phyloP scores from a whole-genome alignment of 805 yeast genomes.

The Candida maris region DNA sequence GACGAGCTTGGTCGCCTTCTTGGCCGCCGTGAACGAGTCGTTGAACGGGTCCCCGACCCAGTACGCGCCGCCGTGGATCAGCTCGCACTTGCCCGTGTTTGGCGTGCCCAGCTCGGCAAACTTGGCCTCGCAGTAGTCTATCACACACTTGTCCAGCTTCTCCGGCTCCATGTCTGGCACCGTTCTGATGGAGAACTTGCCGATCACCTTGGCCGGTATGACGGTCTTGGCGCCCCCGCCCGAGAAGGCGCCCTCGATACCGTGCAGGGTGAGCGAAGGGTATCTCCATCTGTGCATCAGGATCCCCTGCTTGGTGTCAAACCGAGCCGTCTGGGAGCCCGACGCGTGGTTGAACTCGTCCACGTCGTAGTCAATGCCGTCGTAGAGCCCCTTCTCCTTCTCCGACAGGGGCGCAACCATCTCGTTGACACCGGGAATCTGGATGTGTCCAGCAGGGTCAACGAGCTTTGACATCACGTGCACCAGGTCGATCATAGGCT shows the following conservation, averaged over 20 bases:
- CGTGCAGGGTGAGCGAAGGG: constrained; percentile 94
- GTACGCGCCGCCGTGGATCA: constrained; percentile 92
- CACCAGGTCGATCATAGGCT: constrained; percentile 92
- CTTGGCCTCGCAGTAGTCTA: constrained; percentile 60
- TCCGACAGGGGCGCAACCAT: constrained; percentile 94
- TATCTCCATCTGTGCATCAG: constrained; percentile 98
- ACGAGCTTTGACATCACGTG: constrained; percentile 76
- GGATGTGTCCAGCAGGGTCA: constrained; percentile 74
- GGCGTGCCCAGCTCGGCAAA: constrained; percentile 72
- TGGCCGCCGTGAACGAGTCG: constrained; percentile 89
- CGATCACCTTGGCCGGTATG: constrained; percentile 89
- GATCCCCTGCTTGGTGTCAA: constrained; percentile 74
- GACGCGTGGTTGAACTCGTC: constrained; percentile 84
- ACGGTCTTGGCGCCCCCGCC: constrained; percentile 97
- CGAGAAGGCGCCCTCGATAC: constrained; percentile 95
- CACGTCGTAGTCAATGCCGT: constrained; percentile 78
- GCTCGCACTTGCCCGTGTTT: constrained; percentile 66
- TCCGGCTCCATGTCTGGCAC: constrained; percentile 88
- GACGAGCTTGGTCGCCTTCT: constrained; percentile 88
- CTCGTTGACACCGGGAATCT: constrained; percentile 83
- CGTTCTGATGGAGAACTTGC: constrained; percentile 95
- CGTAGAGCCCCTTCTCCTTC: constrained; percentile 74
- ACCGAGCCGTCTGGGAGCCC: constrained; percentile 81
- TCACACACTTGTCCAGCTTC: constrained; percentile 74
- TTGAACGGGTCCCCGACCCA: constrained; percentile 96